Percentiles rank a stretch among this genome's conserved stretches.
These are phyloP conservation scores for Eurotiales sp. DNA, from an alignment of 2,329 filamentous ascomycete species.

Conservation along the genomic window DNA sequence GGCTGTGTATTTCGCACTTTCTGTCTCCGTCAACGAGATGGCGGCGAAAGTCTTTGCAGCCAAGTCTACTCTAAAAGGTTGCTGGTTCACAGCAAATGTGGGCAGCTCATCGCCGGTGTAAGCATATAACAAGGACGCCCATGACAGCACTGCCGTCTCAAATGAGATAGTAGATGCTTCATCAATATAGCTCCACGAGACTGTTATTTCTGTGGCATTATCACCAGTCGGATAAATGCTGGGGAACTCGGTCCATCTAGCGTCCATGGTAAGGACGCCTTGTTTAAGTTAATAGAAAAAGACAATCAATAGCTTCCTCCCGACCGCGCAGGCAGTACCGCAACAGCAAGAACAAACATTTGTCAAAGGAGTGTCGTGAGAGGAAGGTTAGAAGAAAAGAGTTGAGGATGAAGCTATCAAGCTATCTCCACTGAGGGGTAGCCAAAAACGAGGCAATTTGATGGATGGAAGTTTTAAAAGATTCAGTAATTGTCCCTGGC, in stretches of 20 bases:
- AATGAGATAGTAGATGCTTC: slow-evolving; percentile 18
- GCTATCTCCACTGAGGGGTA: slow-evolving; percentile 13
- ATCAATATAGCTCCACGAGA: slow-evolving; percentile 19
- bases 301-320: too few species aligned
- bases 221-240: slow-evolving; percentile 17
- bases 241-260: slow-evolving; percentile 22
- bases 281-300: too few species aligned
- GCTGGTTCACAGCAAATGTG: slow-evolving; percentile 28
- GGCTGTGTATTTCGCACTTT: slow-evolving; percentile 20
- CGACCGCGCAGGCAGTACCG: background rate
- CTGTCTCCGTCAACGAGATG: slow-evolving; percentile 16
- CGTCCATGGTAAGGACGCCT: slow-evolving; percentile 20
- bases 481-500: too few species aligned
- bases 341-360: background rate
- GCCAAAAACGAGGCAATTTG: too few species aligned
- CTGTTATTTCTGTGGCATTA: slow-evolving; percentile 14
- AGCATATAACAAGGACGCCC: slow-evolving; percentile 27
- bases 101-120: slow-evolving; percentile 31
- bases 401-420: background rate
- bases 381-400: background rate
- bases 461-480: too few species aligned
- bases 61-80: slow-evolving; percentile 26
- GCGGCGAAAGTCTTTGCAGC: slow-evolving; percentile 17
- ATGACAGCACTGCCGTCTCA: slow-evolving; percentile 23
- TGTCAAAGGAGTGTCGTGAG: background rate